Percentiles rank a stretch among this genome's conserved stretches.
phyloP scores from a whole-genome alignment of 2,329 filamentous ascomycete genomes.

The Aurifilum marmelostoma region DNA sequence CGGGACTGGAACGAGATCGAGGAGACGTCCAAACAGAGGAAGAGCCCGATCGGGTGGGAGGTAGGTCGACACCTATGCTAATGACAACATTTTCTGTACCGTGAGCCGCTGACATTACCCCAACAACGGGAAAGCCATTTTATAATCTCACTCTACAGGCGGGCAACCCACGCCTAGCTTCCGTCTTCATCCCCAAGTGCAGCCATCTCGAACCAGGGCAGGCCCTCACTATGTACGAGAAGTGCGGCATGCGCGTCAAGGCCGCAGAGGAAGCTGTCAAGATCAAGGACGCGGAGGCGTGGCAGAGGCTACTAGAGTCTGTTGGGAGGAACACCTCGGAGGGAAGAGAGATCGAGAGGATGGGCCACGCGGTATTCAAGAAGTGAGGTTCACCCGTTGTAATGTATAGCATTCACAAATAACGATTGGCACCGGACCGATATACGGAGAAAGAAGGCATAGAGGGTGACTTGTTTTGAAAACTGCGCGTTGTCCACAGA shows the following conservation, averaged over 20 bases:
- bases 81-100: neutral
- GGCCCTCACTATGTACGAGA: slow-evolving; percentile 90
- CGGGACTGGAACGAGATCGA: slow-evolving; percentile 93
- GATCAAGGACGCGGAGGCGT: slow-evolving; percentile 75
- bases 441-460: neutral
- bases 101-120: slow-evolving; percentile 1
- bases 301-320: slow-evolving; percentile 73
- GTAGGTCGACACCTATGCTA: slow-evolving; percentile 52
- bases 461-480: neutral
- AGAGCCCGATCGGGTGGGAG: slow-evolving; percentile 96
- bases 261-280: slow-evolving; percentile 91
- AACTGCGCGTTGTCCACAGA: neutral
- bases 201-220: slow-evolving; percentile 69
- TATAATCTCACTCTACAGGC: slow-evolving; percentile 87
- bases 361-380: slow-evolving; percentile 66
- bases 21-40: slow-evolving; percentile 76
- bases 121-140: slow-evolving; percentile 66
- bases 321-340: slow-evolving; percentile 71
- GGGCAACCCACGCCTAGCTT: slow-evolving; percentile 85
- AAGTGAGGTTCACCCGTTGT: slow-evolving; percentile 36
- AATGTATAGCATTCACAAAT: neutral
- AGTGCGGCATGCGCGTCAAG: slow-evolving; percentile 86
- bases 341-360: slow-evolving; percentile 78
- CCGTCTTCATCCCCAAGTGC: slow-evolving; percentile 86
- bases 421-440: neutral